Conservation (phyloP, 129 eudicot species). For the Ambrosia artemisiifolia region DNA sequence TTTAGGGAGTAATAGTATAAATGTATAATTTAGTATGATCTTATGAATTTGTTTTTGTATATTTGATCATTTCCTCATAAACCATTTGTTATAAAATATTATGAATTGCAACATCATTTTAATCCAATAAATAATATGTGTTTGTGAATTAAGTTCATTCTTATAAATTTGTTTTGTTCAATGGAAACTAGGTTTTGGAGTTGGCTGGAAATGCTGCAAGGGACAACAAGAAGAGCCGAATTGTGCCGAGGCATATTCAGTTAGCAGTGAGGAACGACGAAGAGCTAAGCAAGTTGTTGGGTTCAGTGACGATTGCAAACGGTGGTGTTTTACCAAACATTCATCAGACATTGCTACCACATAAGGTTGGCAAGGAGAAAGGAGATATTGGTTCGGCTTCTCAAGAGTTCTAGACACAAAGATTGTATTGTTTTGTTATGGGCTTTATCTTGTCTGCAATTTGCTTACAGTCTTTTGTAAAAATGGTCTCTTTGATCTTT, state of each 20-base stretch:
- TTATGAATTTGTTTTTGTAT: no score
- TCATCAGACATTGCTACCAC: constrained; percentile 44
- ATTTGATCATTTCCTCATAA: no score
- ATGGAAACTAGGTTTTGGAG: constrained; percentile 48
- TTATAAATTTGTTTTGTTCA: neutral
- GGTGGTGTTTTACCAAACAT: constrained; percentile 79
- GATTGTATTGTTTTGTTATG: neutral
- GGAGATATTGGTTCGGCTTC: constrained; percentile 58
- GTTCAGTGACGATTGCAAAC: constrained; percentile 65
- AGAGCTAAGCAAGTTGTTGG: constrained; percentile 63
- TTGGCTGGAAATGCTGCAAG: constrained; percentile 80
- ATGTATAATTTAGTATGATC: no score
- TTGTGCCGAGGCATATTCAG: constrained; percentile 73
- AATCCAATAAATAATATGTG: no score
- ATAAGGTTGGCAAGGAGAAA: constrained; percentile 44
- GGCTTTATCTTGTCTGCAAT: neutral
- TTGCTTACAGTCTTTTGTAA: neutral
- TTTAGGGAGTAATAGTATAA: no score
- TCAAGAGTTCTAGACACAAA: constrained; percentile 48
- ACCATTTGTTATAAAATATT: no score
- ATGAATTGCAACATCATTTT: no score
- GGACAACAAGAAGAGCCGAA: constrained; percentile 67
- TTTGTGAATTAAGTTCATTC: neutral
- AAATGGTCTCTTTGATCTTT: neutral
- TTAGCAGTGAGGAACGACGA: constrained; percentile 82